Conservation (phyloP, 495 filamentous ascomycete species). For the Talaromyces borbonicus region DNA sequence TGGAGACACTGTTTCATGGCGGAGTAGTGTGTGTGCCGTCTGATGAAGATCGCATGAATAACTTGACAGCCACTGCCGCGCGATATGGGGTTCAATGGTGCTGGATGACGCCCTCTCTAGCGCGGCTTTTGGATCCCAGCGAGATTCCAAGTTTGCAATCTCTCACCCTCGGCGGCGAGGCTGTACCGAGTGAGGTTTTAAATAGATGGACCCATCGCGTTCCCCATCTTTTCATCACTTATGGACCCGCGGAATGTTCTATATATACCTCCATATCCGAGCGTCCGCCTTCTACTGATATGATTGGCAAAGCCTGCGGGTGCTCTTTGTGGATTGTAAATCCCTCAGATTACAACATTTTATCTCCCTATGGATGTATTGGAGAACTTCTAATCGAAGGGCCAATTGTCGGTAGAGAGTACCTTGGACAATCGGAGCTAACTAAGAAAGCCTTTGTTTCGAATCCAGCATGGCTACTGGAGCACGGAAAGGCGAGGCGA, state of each 20-base stretch:
- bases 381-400: slow-evolving; percentile 50
- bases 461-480: too few relatives aligned
- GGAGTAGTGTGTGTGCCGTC: slow-evolving; percentile 43
- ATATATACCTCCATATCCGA: slow-evolving; percentile 8
- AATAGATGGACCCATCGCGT: slow-evolving; percentile 12
- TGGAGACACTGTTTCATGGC: slow-evolving; percentile 34
- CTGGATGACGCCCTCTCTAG: slow-evolving; percentile 19
- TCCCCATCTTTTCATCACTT: slow-evolving; percentile 18
- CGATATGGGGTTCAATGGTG: slow-evolving; percentile 18
- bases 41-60: slow-evolving; percentile 28
- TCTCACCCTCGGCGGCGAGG: slow-evolving; percentile 17
- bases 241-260: slow-evolving; percentile 21
- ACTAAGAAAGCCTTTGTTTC: slow-evolving; percentile 26
- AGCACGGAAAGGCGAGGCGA: too few relatives aligned
- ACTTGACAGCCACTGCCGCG: slow-evolving; percentile 16
- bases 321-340: slow-evolving; percentile 47
- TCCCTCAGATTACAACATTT: slow-evolving; percentile 31
- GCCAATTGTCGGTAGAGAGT: slow-evolving; percentile 35
- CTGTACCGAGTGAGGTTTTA: slow-evolving; percentile 8
- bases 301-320: slow-evolving; percentile 3
- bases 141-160: slow-evolving; percentile 6
- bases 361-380: slow-evolving; percentile 38
- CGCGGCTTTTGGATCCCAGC: slow-evolving; percentile 10
- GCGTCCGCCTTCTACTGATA: background rate
- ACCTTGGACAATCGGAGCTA: slow-evolving; percentile 31